Evolutionary conservation across 2,329 filamentous ascomycete species (phyloP), one percentile per base, ranked within the genome.

Genomic region (Aciculosporium take): DNA sequence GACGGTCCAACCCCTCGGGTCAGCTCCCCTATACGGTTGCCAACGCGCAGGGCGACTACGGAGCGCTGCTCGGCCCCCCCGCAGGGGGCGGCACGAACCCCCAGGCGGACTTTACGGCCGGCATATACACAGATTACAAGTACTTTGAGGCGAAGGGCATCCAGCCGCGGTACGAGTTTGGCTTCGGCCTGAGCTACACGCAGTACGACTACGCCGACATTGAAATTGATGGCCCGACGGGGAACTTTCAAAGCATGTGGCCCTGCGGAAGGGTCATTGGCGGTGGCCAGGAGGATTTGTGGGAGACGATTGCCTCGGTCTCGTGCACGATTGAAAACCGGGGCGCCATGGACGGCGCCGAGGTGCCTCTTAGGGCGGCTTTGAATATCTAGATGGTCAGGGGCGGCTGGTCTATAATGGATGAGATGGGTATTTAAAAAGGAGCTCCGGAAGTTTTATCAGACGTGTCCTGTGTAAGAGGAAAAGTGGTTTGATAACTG

Each of bases 1-100:
- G 76, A 20, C 62, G 71, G 2, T 56, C 63, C 3, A 73, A 69
- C 45, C 69, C 70, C 0, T 77, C 72, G 0, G 76, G 76, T 2
- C 68, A 69, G 42, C 62, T 81, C 1, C 73, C 76, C 0, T 81
- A 78, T 51, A 81, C 77, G 0, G 65, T 81, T 1, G 74, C 76
- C 0, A 65, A 60, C 40, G 68, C 70, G 30, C 66, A 68, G 33
- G 62, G 63, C 0, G 76, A 81, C 51, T 81, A 80, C 48, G 68
- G 65, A 5, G 46, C 52, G 25, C 51, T 72, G 0, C 54, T 67
- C 3, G 49, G 57, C 1, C 67, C 60, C 0, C 59, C 61, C 34
- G 35, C 50, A 23, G 53, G 71, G 2, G 64, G 65, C 42, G 74
- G 75, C 15, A 63, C 63, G 27, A 67, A 69, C 45, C 68, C 68